Base-by-base conservation (phyloP, 2,329 filamentous ascomycete genomes). In the Ceratocystis alfenasii region DNA sequence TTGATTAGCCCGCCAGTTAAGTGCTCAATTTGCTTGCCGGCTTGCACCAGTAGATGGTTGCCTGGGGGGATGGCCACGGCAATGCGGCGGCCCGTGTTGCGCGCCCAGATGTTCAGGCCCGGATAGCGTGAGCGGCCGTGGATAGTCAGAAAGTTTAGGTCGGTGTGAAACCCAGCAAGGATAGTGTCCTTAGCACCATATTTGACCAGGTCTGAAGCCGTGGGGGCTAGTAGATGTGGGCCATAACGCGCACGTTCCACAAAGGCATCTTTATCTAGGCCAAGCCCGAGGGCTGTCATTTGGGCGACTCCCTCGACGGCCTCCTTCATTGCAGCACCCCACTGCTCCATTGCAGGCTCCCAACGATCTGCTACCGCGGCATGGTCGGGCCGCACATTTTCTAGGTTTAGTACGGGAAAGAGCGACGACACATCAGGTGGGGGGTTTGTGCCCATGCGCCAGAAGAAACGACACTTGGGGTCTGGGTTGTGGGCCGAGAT, bases 141-240 rank as follows among this genome's bases (percentile, higher is more conserved):
- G 74, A 85, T 85, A 69, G 83, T 85, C 64, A 85, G 77, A 72
- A 85, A 85, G 77, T 85, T 85, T 67, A 85, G 80, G 71, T 85
- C 83, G 0, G 83, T 85, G 73, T 85, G 83, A 76, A 85, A 85
- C 48, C 83, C 83, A 17, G 83, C 83, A 17, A 85, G 78, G 70
- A 85, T 84, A 62, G 81, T 85, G 75, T 84, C 78, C 63, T 77
- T 75, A 2, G 72, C 61, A 60, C 80, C 80, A 74, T 84, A 83
- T 67, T 79, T 81, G 12, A 69, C 65, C 12, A 85, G 78, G 71
- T 85, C 81, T 0, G 82, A 84, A 0, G 83, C 81, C 1, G 83
- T 85, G 0, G 83, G 83, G 0, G 83, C 83, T 17, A 85, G 80
- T 59, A 85, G 78, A 69, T 85, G 83, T 2, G 83, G 82, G n/a